Conservation (phyloP, 2,329 filamentous ascomycete species). For the Fusarium nurragi region DNA sequence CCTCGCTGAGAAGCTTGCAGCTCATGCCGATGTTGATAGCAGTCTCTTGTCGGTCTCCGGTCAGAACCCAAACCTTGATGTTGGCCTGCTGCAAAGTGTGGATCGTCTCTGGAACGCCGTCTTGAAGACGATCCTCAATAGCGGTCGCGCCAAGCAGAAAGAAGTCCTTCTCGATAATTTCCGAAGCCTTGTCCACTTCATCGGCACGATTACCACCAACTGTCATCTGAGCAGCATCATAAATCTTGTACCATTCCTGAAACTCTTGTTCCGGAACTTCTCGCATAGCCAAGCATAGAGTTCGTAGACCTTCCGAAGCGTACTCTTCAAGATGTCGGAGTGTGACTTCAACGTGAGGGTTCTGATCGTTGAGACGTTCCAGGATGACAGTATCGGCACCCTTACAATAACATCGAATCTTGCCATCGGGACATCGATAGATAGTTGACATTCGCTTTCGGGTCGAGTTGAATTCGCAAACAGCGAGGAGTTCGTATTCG, state of each 20-base stretch:
- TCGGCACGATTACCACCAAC: slow-evolving; percentile 92
- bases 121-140: slow-evolving; percentile 96
- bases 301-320: slow-evolving; percentile 93
- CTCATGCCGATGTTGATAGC: slow-evolving; percentile 99
- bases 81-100: slow-evolving; percentile 95
- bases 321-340: slow-evolving; percentile 98
- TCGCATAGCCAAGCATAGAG: slow-evolving; percentile 92
- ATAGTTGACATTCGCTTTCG: slow-evolving; percentile 98
- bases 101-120: slow-evolving; percentile 97
- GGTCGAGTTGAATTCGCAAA: slow-evolving; percentile 97
- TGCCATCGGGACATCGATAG: slow-evolving; percentile 95
- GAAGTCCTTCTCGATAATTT: slow-evolving; percentile 93
- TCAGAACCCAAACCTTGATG: slow-evolving; percentile 99
- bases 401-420: slow-evolving; percentile 93
- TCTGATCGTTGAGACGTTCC: slow-evolving; percentile 84
- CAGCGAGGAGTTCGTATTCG: slow-evolving; percentile 90
- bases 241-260: slow-evolving; percentile 85
- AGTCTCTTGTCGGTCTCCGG: slow-evolving; percentile 96
- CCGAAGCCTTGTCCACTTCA: slow-evolving; percentile 95
- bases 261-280: slow-evolving; percentile 92
- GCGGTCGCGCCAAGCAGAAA: slow-evolving; percentile 93
- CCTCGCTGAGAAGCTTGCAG: slow-evolving; percentile 97
- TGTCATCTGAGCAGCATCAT: slow-evolving; percentile 87
- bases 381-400: slow-evolving; percentile 97
- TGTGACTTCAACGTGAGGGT: slow-evolving; percentile 88